These are phyloP conservation scores for Bruguiera sexangula DNA, from an alignment of 345 rosid species.

Conservation along the genomic window DNA sequence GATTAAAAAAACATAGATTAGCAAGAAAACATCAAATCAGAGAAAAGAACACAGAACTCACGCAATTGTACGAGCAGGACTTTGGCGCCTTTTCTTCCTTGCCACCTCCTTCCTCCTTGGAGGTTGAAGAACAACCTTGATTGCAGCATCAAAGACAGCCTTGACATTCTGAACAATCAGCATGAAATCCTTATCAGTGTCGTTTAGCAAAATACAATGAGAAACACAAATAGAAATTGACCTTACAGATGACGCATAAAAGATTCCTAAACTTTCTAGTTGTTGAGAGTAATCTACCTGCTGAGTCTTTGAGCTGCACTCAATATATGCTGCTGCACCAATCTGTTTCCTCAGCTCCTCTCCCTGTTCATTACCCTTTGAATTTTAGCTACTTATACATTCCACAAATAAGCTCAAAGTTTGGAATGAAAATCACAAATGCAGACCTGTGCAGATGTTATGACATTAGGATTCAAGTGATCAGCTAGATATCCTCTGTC, in stretches of 20 bases:
- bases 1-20: not conserved
- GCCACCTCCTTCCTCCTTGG: constrained; percentile 76
- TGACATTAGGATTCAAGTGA: constrained; percentile 60
- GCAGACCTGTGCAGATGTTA: constrained; percentile 72
- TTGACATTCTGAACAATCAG: constrained; percentile 70
- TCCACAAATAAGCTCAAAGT: not conserved
- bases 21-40: not conserved
- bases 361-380: constrained; percentile 45
- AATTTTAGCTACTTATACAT: not conserved
- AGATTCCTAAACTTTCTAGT: not conserved
- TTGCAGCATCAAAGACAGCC: constrained; percentile 87
- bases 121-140: constrained; percentile 96
- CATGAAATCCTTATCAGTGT: not conserved
- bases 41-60: constrained; percentile 36
- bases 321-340: constrained; percentile 94
- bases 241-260: not conserved
- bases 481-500: constrained; percentile 65
- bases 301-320: constrained; percentile 97
- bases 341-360: constrained; percentile 92
- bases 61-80: constrained; percentile 73
- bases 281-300: constrained; percentile 45
- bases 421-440: not conserved
- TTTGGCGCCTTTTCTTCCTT: constrained; percentile 58
- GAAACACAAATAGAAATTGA: not conserved
- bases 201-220: not conserved